Evolutionary conservation across 2,329 filamentous ascomycete genomes (phyloP).

Genomic region (Akanthomyces dipterigenus): DNA sequence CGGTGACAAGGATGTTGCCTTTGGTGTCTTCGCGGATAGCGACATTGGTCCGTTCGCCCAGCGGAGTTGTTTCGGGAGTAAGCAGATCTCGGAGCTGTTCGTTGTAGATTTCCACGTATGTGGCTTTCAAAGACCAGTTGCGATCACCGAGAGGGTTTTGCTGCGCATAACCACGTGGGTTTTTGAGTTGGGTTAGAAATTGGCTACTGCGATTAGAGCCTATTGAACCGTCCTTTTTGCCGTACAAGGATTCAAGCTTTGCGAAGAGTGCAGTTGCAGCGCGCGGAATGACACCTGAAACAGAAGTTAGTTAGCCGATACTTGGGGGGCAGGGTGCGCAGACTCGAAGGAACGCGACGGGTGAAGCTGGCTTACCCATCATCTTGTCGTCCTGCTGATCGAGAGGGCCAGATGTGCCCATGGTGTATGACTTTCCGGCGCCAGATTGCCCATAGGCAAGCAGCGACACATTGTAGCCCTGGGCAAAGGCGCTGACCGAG

Average conservation of each 20-base stretch:
- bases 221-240: conserved; percentile 28
- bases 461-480: conserved; percentile 97
- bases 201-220: conserved; percentile 31
- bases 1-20: conserved; percentile 89
- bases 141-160: conserved; percentile 54
- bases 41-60: conserved; percentile 68
- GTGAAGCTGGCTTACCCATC: conserved; percentile 60
- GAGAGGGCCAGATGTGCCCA: conserved; percentile 84
- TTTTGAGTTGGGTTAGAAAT: conserved; percentile 70
- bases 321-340: conserved; percentile 13
- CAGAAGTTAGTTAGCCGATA: conserved; percentile 7
- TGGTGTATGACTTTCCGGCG: conserved; percentile 96
- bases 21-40: conserved; percentile 91
- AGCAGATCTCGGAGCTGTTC: conserved; percentile 89
- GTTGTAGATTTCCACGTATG: conserved; percentile 97
- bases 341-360: background rate
- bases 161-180: conserved; percentile 63
- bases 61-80: conserved; percentile 64
- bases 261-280: conserved; percentile 85
- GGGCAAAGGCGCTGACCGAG: conserved; percentile 80
- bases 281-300: conserved; percentile 86
- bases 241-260: conserved; percentile 60
- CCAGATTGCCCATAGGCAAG: conserved; percentile 96
- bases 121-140: conserved; percentile 87
- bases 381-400: conserved; percentile 65